A percentile compares a stretch with the other conserved stretches of the same genome.
These are phyloP conservation scores for Metschnikowia orientalis DNA, from an alignment of 805 yeast species.

Conservation along the genomic window DNA sequence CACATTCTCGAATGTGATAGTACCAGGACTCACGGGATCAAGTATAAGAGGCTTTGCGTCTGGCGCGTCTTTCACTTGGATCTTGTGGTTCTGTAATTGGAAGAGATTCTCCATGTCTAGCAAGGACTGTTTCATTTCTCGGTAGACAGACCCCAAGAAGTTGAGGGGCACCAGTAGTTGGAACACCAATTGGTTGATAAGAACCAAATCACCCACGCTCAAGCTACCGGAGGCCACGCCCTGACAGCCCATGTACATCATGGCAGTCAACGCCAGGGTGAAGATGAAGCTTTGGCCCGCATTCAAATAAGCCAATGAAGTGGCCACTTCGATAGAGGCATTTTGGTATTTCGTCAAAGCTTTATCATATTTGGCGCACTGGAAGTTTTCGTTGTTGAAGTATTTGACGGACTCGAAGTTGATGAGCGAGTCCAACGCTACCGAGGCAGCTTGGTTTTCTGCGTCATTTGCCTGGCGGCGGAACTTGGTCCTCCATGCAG, in stretches of 20 bases:
- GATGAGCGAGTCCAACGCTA: constrained; percentile 88
- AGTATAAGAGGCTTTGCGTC: constrained; percentile 60
- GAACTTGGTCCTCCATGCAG: constrained; percentile 94
- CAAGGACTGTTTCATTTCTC: constrained; percentile 89
- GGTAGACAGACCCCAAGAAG: constrained; percentile 90
- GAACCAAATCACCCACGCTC: constrained; percentile 91
- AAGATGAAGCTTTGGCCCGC: constrained; percentile 78
- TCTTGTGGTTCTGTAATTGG: constrained; percentile 71
- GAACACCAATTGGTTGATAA: constrained; percentile 92
- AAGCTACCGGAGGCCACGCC: constrained; percentile 82
- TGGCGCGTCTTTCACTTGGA: constrained; percentile 59
- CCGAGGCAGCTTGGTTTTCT: constrained; percentile 92
- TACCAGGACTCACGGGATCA: constrained; percentile 51
- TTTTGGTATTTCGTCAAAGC: constrained; percentile 72
- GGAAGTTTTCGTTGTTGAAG: constrained; percentile 84
- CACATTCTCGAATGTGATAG: constrained; percentile 84
- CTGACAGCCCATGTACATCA: constrained; percentile 97
- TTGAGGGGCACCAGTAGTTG: constrained; percentile 93
- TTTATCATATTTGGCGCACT: constrained; percentile 71
- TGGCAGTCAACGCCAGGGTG: constrained; percentile 85
- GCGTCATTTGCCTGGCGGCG: constrained; percentile 85
- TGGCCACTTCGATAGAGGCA: constrained; percentile 75
- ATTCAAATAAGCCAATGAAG: constrained; percentile 73
- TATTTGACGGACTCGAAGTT: constrained; percentile 93
- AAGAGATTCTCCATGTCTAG: constrained; percentile 95